Percentiles rank a stretch among this genome's conserved stretches.
These are phyloP conservation scores for Cornus suecica DNA, from an alignment of 148 eudicot genomes.

Conservation along the genomic window DNA sequence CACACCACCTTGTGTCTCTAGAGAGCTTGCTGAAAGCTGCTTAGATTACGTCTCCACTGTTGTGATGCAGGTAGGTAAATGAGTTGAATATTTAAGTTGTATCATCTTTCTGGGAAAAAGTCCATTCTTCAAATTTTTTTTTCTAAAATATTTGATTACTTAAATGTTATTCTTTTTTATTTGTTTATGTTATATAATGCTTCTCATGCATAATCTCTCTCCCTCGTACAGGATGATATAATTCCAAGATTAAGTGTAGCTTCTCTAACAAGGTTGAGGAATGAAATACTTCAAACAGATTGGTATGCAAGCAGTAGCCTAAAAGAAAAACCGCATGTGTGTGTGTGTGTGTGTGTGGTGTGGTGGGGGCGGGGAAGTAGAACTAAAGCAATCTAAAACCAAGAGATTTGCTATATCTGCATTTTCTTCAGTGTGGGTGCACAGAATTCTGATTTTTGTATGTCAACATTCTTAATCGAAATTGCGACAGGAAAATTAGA, in stretches of 20 bases:
- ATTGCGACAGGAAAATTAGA: background rate
- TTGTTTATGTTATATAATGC: background rate
- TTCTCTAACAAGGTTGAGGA: slow-evolving; percentile 80
- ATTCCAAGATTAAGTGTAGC: slow-evolving; percentile 85
- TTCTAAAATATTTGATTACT: background rate
- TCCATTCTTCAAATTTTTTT: too few relatives aligned
- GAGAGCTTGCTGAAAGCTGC: slow-evolving; percentile 89
- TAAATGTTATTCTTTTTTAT: background rate
- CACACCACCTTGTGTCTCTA: slow-evolving; percentile 88
- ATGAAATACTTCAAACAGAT: slow-evolving; percentile 88
- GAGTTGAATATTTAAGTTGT: background rate
- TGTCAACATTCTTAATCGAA: background rate
- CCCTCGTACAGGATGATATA: slow-evolving; percentile 79
- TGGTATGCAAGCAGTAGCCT: slow-evolving; percentile 47
- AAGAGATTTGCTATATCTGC: background rate
- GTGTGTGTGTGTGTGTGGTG: too few relatives aligned
- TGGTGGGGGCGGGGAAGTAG: too few relatives aligned
- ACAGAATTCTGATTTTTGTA: background rate
- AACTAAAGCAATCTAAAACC: background rate
- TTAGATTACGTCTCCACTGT: slow-evolving; percentile 69
- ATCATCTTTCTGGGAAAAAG: background rate
- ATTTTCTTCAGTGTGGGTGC: background rate
- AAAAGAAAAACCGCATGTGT: too few relatives aligned
- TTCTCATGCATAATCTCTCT: background rate
- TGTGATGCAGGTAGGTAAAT: slow-evolving; percentile 73